phyloP scores from a whole-genome alignment of 148 eudicot species.

The Chenopodium berlandieri region DNA sequence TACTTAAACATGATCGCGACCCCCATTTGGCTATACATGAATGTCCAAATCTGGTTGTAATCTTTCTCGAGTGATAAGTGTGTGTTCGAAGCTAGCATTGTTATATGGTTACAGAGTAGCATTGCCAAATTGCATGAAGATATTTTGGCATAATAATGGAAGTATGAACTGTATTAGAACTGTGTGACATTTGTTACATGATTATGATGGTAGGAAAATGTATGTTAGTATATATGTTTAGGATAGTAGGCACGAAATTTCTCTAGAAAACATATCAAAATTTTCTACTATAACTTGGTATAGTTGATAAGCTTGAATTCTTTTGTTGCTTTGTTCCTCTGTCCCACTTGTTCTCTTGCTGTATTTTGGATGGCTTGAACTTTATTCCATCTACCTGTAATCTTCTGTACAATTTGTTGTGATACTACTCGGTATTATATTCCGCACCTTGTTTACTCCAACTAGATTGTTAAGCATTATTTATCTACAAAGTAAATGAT shows the following conservation, averaged over 20 bases:
- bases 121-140: neutral
- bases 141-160: slow-evolving; percentile 4
- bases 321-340: slow-evolving; percentile 1
- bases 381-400: slow-evolving; percentile 14
- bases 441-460: neutral
- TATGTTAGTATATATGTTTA: neutral
- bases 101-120: neutral
- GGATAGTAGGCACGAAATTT: slow-evolving; percentile 9
- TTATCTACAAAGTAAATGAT: neutral
- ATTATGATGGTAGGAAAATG: neutral
- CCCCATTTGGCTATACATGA: too few relatives aligned
- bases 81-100: neutral
- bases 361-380: slow-evolving; percentile 13
- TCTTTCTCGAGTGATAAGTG: neutral
- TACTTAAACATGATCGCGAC: too few relatives aligned
- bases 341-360: slow-evolving; percentile 19
- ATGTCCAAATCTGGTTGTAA: neutral
- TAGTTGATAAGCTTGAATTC: slow-evolving; percentile 31
- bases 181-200: neutral
- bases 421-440: neutral
- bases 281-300: neutral
- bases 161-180: neutral
- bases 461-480: neutral
- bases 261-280: neutral
- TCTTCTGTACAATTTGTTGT: neutral